Evolutionary conservation across 169 alveolate species (phyloP), one percentile per base, ranked within the genome.

Genomic region (Eimeria falciformis): DNA sequence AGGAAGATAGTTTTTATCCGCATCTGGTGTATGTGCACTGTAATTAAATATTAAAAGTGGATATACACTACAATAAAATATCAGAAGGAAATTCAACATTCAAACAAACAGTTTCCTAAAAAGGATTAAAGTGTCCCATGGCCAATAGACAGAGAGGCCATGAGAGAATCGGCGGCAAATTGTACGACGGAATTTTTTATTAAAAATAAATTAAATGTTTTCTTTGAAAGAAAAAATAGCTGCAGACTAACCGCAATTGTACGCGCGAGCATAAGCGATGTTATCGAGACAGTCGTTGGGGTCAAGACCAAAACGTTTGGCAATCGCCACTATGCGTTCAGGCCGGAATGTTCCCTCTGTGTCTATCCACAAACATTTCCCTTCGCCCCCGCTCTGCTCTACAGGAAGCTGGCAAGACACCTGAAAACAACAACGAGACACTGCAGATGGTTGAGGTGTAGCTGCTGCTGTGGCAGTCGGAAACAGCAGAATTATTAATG

Each of bases 321-420:
- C 99, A 23, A 99, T 98, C 40, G 98, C 97, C 40, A 96, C 97
- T 56, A 99, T 96, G 87, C 99, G 97, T 90, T 99, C 99, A 37
- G 99, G 99, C 40, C 99, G 96, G 95, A 99, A 99, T 46, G 99
- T 98, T 65, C 99, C 99, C 94, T 99, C 99, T 18, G 99, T 98
- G 94, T 99, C 99, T 45, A 99, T 98, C 98, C 99, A 99, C 93
- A 98, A 93, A 46, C 99, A 99, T 95, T 98, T 99, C 33, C 97
- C 98, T 58, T 99, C 99, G 5, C 99, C 99, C 12, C 99, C 99
- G 65, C 98, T 96, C 84, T 96, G 97, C 91, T 97, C 99, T 33
- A 96, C 97, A 14, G 99, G 99, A 58, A 98, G 93, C 93, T 98
- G 98, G 83, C 98, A 95, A 25, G 97, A 89, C 62, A 95, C 94